Evolutionary conservation across 139 green algal species (phyloP).

Genomic region (Tetradesmus lagerheimii): DNA sequence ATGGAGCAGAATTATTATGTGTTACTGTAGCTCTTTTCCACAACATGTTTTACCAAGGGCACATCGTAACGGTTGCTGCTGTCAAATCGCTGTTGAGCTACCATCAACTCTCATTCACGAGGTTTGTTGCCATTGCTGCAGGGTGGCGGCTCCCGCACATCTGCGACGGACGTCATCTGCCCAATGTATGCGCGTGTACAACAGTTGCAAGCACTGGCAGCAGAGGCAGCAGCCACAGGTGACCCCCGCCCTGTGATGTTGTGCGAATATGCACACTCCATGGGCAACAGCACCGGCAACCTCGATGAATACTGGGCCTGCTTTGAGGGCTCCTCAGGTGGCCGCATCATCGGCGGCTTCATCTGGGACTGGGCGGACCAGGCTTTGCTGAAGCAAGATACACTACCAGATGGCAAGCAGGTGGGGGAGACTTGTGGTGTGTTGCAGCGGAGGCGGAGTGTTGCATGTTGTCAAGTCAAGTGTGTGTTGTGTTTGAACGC

Average conservation of each 20-base stretch:
- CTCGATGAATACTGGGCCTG: conserved; percentile 91
- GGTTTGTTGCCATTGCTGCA: conserved; percentile 36
- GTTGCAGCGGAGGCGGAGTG: not conserved
- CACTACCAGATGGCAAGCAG: conserved; percentile 31
- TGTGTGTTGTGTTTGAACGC: too few species aligned
- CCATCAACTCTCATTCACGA: too few species aligned
- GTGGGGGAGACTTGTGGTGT: not conserved
- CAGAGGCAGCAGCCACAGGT: conserved; percentile 21
- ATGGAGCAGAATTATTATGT: too few species aligned
- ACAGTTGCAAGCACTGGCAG: conserved; percentile 40
- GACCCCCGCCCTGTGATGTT: conserved; percentile 90
- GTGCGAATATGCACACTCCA: conserved; percentile 97
- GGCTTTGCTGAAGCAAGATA: conserved; percentile 67
- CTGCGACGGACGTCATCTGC: conserved; percentile 95
- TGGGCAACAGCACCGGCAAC: conserved; percentile 98
- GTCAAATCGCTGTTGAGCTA: not conserved
- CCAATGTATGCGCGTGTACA: conserved; percentile 92
- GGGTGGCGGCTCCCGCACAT: conserved; percentile 88
- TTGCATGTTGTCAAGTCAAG: too few species aligned
- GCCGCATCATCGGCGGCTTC: conserved; percentile 81
- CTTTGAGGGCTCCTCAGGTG: conserved; percentile 66
- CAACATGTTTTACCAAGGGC: too few species aligned
- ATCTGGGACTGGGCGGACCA: conserved; percentile 99
- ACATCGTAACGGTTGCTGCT: not conserved
- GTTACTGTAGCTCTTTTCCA: too few species aligned